Percentiles rank a stretch among this genome's conserved stretches.
phyloP scores from a whole-genome alignment of 1,139 yeast species.

The Geotrichum aggregatum region DNA sequence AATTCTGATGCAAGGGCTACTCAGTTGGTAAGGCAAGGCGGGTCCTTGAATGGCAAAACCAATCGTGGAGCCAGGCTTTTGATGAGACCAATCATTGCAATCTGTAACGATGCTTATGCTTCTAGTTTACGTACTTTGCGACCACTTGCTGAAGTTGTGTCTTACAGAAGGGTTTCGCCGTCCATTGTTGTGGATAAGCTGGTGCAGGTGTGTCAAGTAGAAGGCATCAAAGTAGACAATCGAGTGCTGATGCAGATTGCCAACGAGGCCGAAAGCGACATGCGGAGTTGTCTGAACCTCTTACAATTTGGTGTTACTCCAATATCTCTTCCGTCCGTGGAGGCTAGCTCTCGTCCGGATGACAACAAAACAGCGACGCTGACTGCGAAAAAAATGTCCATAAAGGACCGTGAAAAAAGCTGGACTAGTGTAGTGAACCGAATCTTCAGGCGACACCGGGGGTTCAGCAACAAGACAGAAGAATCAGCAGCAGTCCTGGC shows the following conservation, averaged over 20 bases:
- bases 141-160: constrained; percentile 65
- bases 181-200: constrained; percentile 48
- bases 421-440: constrained; percentile 31
- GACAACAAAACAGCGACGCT: background rate
- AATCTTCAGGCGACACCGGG: constrained; percentile 40
- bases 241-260: constrained; percentile 54
- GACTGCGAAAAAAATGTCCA: constrained; percentile 18
- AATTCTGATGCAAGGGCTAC: constrained; percentile 51
- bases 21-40: constrained; percentile 6
- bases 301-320: constrained; percentile 59
- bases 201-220: constrained; percentile 48
- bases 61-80: constrained; percentile 44
- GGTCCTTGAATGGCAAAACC: constrained; percentile 2
- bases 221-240: constrained; percentile 41
- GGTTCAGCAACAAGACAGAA: constrained; percentile 38
- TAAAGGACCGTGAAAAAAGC: constrained; percentile 28
- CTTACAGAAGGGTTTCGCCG: constrained; percentile 58
- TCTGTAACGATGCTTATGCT: constrained; percentile 83
- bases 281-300: constrained; percentile 79
- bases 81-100: constrained; percentile 81
- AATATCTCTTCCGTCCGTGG: background rate
- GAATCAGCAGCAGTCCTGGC: constrained; percentile 33
- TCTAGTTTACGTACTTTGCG: constrained; percentile 69
- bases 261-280: constrained; percentile 73
- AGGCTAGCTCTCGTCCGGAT: background rate